Evolutionary conservation across 768 basidiomycete genomes (phyloP), one percentile per base, ranked within the genome.

Genomic region (Xanthoconium purpureum): DNA sequence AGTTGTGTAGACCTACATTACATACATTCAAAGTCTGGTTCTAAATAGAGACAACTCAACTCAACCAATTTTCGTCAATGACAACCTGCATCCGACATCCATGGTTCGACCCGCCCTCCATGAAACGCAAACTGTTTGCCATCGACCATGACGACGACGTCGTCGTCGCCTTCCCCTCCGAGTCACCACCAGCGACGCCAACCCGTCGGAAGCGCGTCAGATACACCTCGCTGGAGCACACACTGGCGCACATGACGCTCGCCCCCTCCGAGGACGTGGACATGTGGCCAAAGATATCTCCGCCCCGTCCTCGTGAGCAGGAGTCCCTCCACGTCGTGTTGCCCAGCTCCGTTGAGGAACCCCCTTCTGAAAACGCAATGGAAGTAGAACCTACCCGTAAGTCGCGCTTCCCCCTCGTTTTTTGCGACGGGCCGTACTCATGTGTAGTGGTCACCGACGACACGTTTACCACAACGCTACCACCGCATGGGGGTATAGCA

Each of bases 341-440:
- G 7, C 77, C 77, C 6, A 70, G 65, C 36, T 72, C 71, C 20
- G 63, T 79, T 49, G 80, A 83, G 58, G 80, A 82, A 50, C 69
- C 72, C 18, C 74, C 84, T 3, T 78, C 75, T 29, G 80, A 77
- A 9, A 7, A 5, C 30, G 32, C 3, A 45, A 91, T 91, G 88
- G 83, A 82, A 57, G 78, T 82, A 6, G 88, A 87, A 64, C 84
- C 80, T 60, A 81, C 87, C 66, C 75, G 89, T 90, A 70, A 78
- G 64, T 45, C 20, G 33, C 50, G 36, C 35, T 60, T 33, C 39
- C 18, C 15, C 59, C 28, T 59, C n/a, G 11, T 46, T 37, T 3
- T 42, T 39, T 29, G 29, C n/a, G 24, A 24, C 24, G 24, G 24
- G 24, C 20, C 29, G 28, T 44, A 12, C 4, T 28, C 42, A 37